Evolutionary conservation across 208 protist genomes (phyloP), one percentile per base, ranked within the genome.

Genomic region (Leishmania martiniquensis): DNA sequence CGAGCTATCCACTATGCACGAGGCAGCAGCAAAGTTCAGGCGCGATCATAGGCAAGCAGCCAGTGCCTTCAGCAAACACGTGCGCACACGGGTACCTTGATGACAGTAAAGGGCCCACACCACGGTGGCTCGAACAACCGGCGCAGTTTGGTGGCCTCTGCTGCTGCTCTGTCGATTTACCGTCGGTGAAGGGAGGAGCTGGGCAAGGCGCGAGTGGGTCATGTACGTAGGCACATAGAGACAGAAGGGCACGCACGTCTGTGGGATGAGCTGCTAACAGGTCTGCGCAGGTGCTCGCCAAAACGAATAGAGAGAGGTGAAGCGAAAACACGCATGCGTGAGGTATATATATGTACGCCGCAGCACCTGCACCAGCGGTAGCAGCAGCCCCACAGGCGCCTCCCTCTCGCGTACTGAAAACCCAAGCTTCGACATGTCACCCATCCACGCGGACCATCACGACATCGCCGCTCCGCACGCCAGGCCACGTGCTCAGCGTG

Each of bases 401-500:
- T 49, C 63, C 22, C 34, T 45, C 20, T 47, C 25, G 63, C 45
- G 57, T 29, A 44, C 63, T 20, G 62, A 67, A 79, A 47, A 13
- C 60, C 45, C n/a, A n/a, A n/a, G n/a, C 52, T 32, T 4, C 42
- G 15, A 20, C 29, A 52, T n/a, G 13, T 42, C 39, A 66, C 78
- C 42, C 82, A 44, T 83, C 80, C 55, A 92, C 82, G 25, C 87
- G 88, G 42, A 95, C 85, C 74, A 86, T 91, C 37, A 95, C 51
- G 42, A 83, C 81, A 62, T 97, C 93, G 12, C 90, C 89, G 52
- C 86, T 93, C 29, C 89, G 86, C 22, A 95, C 70, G 6, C 69
- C 81, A 12, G 72, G 37, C 81, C 87, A 94, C 17, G 69, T 80
- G 17, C 32, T 72, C 29, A 97, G 62, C 25, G 86, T 81, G 29